Base-by-base conservation (phyloP, 1,284 basidiomycete genomes). In the Pascua sp. region DNA sequence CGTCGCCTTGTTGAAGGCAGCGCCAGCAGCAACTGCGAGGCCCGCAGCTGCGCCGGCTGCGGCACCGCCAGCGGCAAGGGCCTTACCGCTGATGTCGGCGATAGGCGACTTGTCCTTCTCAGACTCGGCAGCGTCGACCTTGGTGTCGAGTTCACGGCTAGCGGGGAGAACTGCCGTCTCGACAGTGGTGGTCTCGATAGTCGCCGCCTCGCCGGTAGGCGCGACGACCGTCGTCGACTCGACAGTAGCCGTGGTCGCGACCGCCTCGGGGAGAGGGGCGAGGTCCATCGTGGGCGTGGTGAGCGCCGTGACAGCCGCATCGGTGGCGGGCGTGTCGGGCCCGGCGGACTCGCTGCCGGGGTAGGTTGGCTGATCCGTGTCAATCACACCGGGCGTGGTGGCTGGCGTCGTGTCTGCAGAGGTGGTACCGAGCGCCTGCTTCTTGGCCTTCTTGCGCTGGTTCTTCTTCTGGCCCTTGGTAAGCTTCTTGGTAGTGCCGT, bases 1-100 rank as follows among this genome's bases (percentile, higher is more conserved):
- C 1, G 72, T 75, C 9, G 67, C 70, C 36, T 64, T 63, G 53
- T 72, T 67, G 11, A 68, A 67, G 16, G 69, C 69, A 17, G 58
- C 56, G 32, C 62, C 60, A 12, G 62, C 64, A 32, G 53, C 56
- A 45, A 67, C 70, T 18, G 64, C 54, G 49, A 64, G 61, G 15
- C 64, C 67, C 8, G 66, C 66, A 10, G 70, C 47, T 17, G 67
- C 59, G 18, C 66, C 72, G 15, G 69, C 56, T 11, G 50, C 53
- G 7, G 53, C 56, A 32, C 50, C 53, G 10, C 53, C 56, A 5
- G 50, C 40, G n/a, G 52, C 57, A 8, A 48, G 44, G 13, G 57
- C 57, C 57, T 50, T 58, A 44, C 38, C 41, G 12, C 40, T 44
- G 45, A 58, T 42, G 13, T 52, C 45, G 36, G n/a, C 39, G 41